Evolutionary conservation across 1,284 basidiomycete species (phyloP).

Genomic region (Trichosporon sp.): DNA sequence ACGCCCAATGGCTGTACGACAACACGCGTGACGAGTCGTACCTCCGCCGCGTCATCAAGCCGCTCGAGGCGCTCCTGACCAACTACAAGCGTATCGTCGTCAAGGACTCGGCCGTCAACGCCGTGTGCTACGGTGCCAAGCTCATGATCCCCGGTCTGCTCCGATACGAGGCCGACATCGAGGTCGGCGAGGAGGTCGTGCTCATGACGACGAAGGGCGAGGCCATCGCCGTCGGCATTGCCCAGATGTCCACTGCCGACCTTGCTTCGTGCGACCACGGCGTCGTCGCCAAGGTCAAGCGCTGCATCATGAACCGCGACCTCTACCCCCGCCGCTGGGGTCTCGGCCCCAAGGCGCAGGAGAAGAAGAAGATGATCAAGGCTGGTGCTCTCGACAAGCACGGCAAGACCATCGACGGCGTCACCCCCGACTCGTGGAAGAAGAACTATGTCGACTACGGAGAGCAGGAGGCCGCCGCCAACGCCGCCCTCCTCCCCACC

Average conservation of each 20-base stretch:
- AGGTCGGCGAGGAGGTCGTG: slow-evolving; percentile 93
- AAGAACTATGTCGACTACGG: slow-evolving; percentile 88
- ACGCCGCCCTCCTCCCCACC: slow-evolving; percentile 26
- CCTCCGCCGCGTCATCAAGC: slow-evolving; percentile 88
- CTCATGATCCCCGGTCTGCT: slow-evolving; percentile 99
- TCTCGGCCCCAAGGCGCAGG: slow-evolving; percentile 87
- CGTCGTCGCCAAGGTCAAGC: slow-evolving; percentile 97
- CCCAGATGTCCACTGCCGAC: slow-evolving; percentile 99
- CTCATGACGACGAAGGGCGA: slow-evolving; percentile 99
- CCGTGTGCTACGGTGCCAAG: slow-evolving; percentile 98
- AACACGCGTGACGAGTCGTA: slow-evolving; percentile 99
- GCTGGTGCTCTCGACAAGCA: slow-evolving; percentile 94
- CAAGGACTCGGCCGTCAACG: slow-evolving; percentile 98
- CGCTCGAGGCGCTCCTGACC: slow-evolving; percentile 86
- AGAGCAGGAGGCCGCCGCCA: slow-evolving; percentile 38
- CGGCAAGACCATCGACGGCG: slow-evolving; percentile 83
- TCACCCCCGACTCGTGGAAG: slow-evolving; percentile 87
- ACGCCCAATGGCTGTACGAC: slow-evolving; percentile 98
- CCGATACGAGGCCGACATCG: slow-evolving; percentile 94
- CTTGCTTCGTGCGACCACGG: slow-evolving; percentile 98
- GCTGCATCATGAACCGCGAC: slow-evolving; percentile 99
- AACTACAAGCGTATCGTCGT: slow-evolving; percentile 99
- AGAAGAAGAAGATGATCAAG: slow-evolving; percentile 98
- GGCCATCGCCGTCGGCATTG: slow-evolving; percentile 92
- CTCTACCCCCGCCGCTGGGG: slow-evolving; percentile 98